Conservation (phyloP, 345 rosid species). For the Hypericum perforatum region DNA sequence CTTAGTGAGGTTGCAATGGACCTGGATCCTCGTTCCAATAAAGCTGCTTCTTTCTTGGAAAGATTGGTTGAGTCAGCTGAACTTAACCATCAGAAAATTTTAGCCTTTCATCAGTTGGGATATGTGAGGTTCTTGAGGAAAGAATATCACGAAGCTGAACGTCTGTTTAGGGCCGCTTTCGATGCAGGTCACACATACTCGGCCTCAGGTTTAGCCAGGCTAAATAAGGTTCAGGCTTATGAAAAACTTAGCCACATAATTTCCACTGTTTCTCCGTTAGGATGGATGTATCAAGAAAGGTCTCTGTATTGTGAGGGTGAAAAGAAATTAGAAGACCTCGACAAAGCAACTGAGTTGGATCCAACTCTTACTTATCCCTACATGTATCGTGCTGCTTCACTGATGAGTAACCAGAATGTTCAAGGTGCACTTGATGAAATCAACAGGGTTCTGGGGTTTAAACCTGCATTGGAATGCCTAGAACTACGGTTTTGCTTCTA, state of each 20-base stretch:
- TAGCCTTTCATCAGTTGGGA: conserved; percentile 91
- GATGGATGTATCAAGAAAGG: conserved; percentile 98
- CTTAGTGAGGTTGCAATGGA: conserved; percentile 83
- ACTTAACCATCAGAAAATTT: conserved; percentile 49
- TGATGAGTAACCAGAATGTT: conserved; percentile 71
- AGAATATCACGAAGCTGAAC: conserved; percentile 72
- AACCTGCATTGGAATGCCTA: conserved; percentile 85
- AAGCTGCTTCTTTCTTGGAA: conserved; percentile 54
- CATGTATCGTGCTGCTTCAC: conserved; percentile 77
- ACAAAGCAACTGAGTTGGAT: conserved; percentile 71
- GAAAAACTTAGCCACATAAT: conserved; percentile 75
- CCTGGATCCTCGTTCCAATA: conserved; percentile 59
- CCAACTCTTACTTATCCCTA: conserved; percentile 94
- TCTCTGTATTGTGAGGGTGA: conserved; percentile 76
- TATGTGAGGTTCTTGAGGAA: conserved; percentile 73
- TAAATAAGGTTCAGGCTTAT: conserved; percentile 48
- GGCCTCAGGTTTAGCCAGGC: conserved; percentile 75
- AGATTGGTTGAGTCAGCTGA: conserved; percentile 62
- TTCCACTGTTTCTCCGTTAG: conserved; percentile 53
- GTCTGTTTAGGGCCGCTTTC: conserved; percentile 55
- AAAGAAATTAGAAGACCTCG: conserved; percentile 75
- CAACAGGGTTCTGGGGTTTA: conserved; percentile 79
- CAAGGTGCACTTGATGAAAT: conserved; percentile 80
- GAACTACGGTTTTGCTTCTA: conserved; percentile 95
- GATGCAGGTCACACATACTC: conserved; percentile 73